A percentile compares a stretch with the other conserved stretches of the same genome.
Evolutionary conservation across 345 rosid species (phyloP).

Genomic region (Eucalyptus coolabah): DNA sequence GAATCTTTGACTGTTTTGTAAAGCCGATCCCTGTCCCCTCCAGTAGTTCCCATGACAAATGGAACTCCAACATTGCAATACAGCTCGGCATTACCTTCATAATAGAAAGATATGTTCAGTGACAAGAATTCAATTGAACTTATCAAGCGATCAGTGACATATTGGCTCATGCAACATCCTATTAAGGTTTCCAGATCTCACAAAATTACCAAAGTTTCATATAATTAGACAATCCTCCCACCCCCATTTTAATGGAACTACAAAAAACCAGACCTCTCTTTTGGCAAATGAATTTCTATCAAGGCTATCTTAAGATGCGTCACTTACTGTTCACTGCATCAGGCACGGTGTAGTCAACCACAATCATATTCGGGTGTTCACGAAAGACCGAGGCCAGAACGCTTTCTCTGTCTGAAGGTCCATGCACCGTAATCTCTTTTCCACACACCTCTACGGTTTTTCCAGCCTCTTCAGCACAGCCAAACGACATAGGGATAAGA

Average conservation of each 20-base stretch:
- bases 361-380: constrained; percentile 62
- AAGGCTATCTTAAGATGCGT: neutral
- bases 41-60: constrained; percentile 96
- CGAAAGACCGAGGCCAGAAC: constrained; percentile 46
- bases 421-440: constrained; percentile 54
- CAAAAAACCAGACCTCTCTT: neutral
- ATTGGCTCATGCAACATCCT: neutral
- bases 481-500: constrained; percentile 68
- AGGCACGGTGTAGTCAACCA: constrained; percentile 84
- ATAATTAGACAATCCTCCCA: neutral
- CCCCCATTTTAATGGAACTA: neutral
- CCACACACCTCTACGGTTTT: constrained; percentile 55
- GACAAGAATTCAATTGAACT: neutral
- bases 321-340: constrained; percentile 72
- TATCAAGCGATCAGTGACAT: neutral
- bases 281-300: neutral
- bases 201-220: neutral
- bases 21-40: constrained; percentile 67
- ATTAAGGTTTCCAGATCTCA: neutral
- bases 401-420: constrained; percentile 60
- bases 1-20: constrained; percentile 64
- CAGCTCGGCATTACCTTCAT: constrained; percentile 65
- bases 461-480: constrained; percentile 55
- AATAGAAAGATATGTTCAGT: neutral
- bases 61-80: constrained; percentile 94